Conservation (phyloP, 2,329 filamentous ascomycete species). For the Trichophyton equinum region DNA sequence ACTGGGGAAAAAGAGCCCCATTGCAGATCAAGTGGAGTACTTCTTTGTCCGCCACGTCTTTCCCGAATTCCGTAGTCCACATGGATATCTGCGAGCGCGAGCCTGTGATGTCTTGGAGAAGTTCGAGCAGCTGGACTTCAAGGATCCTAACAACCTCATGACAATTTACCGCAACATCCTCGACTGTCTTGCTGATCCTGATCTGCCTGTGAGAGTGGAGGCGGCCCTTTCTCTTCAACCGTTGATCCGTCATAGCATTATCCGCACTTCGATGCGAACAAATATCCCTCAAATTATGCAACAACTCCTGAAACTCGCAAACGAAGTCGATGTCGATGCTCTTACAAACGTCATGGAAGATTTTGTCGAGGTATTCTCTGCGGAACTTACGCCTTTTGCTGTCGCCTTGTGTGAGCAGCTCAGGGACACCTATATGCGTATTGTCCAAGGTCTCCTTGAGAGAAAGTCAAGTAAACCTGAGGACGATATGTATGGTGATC, state of each 20-base stretch:
- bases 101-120: slow-evolving; percentile 97
- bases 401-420: slow-evolving; percentile 93
- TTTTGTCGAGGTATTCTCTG: slow-evolving; percentile 97
- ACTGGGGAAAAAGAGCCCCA: slow-evolving; percentile 93
- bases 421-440: slow-evolving; percentile 87
- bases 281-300: slow-evolving; percentile 99
- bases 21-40: slow-evolving; percentile 94
- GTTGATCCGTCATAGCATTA: slow-evolving; percentile 87
- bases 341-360: slow-evolving; percentile 99
- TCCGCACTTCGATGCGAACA: slow-evolving; percentile 88
- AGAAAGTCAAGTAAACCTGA: slow-evolving; percentile 66
- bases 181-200: slow-evolving; percentile 91
- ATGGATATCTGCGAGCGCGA: slow-evolving; percentile 84
- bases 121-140: slow-evolving; percentile 94
- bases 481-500: slow-evolving; percentile 72
- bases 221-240: slow-evolving; percentile 89
- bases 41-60: slow-evolving; percentile 98
- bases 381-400: slow-evolving; percentile 90
- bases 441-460: slow-evolving; percentile 81
- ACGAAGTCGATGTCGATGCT: slow-evolving; percentile 95
- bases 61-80: slow-evolving; percentile 85
- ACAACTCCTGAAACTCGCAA: slow-evolving; percentile 88
- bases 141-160: slow-evolving; percentile 88
- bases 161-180: slow-evolving; percentile 94
- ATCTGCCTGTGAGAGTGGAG: slow-evolving; percentile 84